Conservation (phyloP, 2,329 filamentous ascomycete genomes). For the Ramularia collo-cygni region DNA sequence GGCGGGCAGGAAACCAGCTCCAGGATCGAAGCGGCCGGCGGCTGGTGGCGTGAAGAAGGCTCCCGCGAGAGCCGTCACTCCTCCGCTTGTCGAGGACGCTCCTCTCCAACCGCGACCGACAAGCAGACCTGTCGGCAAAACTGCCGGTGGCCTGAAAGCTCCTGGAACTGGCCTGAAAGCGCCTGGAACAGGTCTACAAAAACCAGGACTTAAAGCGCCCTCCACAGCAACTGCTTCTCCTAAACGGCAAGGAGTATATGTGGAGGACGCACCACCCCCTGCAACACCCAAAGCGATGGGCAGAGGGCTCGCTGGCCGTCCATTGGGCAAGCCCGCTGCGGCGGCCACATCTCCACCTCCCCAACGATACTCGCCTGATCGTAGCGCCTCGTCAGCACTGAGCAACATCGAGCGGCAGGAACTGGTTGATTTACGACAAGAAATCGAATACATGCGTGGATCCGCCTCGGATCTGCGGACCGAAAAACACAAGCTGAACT, state of each 20-base stretch:
- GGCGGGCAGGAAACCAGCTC: slow-evolving; percentile 47
- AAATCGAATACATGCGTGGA: slow-evolving; percentile 70
- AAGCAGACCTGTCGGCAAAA: slow-evolving; percentile 44
- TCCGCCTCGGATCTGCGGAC: slow-evolving; percentile 74
- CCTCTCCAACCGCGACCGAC: slow-evolving; percentile 55
- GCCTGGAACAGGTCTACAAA: slow-evolving; percentile 36
- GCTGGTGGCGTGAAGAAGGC: slow-evolving; percentile 41
- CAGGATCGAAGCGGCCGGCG: slow-evolving; percentile 40
- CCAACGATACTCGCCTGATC: slow-evolving; percentile 43
- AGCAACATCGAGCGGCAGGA: slow-evolving; percentile 82
- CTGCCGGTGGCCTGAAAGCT: slow-evolving; percentile 24
- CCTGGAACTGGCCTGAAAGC: slow-evolving; percentile 27
- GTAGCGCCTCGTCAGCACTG: slow-evolving; percentile 52
- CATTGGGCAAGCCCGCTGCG: slow-evolving; percentile 64
- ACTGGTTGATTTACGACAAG: slow-evolving; percentile 75
- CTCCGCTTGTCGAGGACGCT: slow-evolving; percentile 40
- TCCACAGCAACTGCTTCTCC: slow-evolving; percentile 19
- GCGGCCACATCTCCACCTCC: slow-evolving; percentile 48
- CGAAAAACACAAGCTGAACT: slow-evolving; percentile 73
- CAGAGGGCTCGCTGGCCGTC: slow-evolving; percentile 73
- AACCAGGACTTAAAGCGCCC: slow-evolving; percentile 35
- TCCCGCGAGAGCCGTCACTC: slow-evolving; percentile 32
- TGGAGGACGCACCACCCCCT: slow-evolving; percentile 24
- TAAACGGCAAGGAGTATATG: slow-evolving; percentile 24
- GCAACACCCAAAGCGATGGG: slow-evolving; percentile 44